Base-by-base conservation (phyloP, 495 filamentous ascomycete species). In the Penicillium daleae region DNA sequence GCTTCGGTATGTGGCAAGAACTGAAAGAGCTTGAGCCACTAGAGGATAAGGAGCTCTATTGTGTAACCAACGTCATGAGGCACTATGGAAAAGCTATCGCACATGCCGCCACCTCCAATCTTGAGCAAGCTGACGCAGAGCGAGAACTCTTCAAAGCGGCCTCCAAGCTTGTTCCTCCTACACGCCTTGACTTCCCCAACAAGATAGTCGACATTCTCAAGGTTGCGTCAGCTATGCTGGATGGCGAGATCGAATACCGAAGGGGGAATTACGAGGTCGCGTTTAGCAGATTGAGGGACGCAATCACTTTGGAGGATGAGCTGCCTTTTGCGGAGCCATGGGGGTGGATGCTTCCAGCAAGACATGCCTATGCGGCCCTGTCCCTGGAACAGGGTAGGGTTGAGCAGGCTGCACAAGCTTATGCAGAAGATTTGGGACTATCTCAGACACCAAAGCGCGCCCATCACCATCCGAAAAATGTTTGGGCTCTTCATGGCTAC, bases 311-410 rank as follows among this genome's bases (percentile, higher is more conserved):
- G 9, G 63, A 87, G 56, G 82, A 86, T 54, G 59, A 61, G 0
- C 75, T 90, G 6, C 80, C 79, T 0, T 90, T 85, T 57, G 82
- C 85, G 40, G 87, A 90, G 71, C 87, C 87, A 1, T 89, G 86
- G 87, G 83, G 83, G 0, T 87, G 85, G 85, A 87, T 88, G 85
- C 83, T 86, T 54, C 85, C 86, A 2, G 82, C 85, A 0, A 75
- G 85, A 4, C 86, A 90, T 71, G 85, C 86, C 6, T 85, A 85
- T 55, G 87, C 82, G 0, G 87, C 86, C 2, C 74, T 89, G 0
- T 72, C 85, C 2, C 65, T 86, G 10, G 87, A 90, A 57, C 87
- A 88, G 56, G 82, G 82, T 2, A 72, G 74, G 9, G 74, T 83
- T 22, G 76, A 82, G 22, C 74, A 86, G 40, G 87, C 87, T 1